Percentiles rank a stretch among this genome's conserved stretches.
Evolutionary conservation across 208 protist species (phyloP).

Genomic region (Trypanosoma platydactyli): DNA sequence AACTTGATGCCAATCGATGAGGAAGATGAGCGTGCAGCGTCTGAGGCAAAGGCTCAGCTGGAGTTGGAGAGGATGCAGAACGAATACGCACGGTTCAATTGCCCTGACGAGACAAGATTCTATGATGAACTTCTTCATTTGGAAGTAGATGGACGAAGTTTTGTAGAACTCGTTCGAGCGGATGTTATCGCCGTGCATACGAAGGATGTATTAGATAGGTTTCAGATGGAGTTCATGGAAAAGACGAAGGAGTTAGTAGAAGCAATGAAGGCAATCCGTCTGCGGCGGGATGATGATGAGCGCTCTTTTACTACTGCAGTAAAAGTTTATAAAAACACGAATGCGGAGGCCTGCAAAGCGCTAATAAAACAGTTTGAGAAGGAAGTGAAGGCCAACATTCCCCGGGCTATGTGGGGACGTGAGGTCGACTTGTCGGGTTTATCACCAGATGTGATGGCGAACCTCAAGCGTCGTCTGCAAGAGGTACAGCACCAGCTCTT

Average conservation of each 20-base stretch:
- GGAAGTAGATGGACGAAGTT: conserved; percentile 54
- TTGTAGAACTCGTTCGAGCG: conserved; percentile 54
- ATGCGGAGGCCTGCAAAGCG: conserved; percentile 36
- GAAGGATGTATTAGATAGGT: conserved; percentile 75
- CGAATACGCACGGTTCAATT: conserved; percentile 80
- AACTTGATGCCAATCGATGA: conserved; percentile 81
- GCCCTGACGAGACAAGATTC: conserved; percentile 72
- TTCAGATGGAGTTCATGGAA: conserved; percentile 80
- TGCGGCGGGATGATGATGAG: conserved; percentile 64
- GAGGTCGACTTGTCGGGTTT: conserved; percentile 13
- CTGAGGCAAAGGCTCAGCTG: conserved; percentile 34
- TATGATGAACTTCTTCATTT: conserved; percentile 76
- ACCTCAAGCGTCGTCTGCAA: conserved; percentile 40
- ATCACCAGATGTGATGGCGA: conserved; percentile 13
- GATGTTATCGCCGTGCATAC: conserved; percentile 54
- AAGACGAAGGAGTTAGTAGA: conserved; percentile 78
- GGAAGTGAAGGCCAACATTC: conserved; percentile 51
- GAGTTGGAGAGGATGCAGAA: conserved; percentile 41
- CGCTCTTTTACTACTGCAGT: conserved; percentile 42
- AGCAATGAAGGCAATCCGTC: conserved; percentile 69
- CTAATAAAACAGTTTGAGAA: conserved; percentile 69
- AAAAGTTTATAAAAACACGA: conserved; percentile 38
- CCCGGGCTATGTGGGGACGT: conserved; percentile 29
- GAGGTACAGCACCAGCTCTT: conserved; percentile 59
- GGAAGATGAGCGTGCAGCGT: conserved; percentile 58